These are phyloP conservation scores for Candida fluviatilis DNA, from an alignment of 805 yeast genomes.

Conservation along the genomic window DNA sequence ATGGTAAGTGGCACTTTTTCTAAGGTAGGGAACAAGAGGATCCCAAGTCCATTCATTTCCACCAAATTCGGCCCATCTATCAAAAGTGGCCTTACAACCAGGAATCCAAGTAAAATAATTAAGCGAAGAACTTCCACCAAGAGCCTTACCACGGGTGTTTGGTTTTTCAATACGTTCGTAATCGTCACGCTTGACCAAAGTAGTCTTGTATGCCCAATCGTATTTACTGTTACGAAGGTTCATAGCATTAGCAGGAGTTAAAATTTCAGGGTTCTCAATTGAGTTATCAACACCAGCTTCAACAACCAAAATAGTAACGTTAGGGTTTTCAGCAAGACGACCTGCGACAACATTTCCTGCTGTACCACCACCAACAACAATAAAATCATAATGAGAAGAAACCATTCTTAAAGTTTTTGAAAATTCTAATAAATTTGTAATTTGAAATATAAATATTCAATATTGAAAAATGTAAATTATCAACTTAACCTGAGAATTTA, in stretches of 20 bases:
- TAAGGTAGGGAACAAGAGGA: too few species aligned
- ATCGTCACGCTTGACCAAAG: constrained; percentile 21
- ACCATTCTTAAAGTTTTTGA: constrained; percentile 5
- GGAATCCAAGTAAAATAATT: constrained; percentile 26
- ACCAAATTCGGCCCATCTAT: too few species aligned
- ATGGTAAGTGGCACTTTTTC: too few species aligned
- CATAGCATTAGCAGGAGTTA: constrained; percentile 21
- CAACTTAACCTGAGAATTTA: too few species aligned
- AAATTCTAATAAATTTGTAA: not conserved
- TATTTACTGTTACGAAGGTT: constrained; percentile 20
- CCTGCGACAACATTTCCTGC: constrained; percentile 28
- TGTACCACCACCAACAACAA: constrained; percentile 18
- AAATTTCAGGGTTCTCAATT: constrained; percentile 15
- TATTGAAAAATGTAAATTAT: not conserved
- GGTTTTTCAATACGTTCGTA: constrained; percentile 23
- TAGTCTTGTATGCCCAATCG: constrained; percentile 27
- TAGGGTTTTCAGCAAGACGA: constrained; percentile 25
- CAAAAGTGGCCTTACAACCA: constrained; percentile 22
- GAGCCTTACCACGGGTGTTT: constrained; percentile 27
- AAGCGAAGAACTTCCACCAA: constrained; percentile 28
- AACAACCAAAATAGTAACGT: constrained; percentile 18
- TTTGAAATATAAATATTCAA: constrained; percentile 1
- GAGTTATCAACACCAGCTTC: constrained; percentile 26
- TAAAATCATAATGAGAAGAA: constrained; percentile 10
- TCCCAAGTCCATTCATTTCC: too few species aligned